Conservation (phyloP, 1,284 basidiomycete genomes). For the Singerocomus inundabilis region DNA sequence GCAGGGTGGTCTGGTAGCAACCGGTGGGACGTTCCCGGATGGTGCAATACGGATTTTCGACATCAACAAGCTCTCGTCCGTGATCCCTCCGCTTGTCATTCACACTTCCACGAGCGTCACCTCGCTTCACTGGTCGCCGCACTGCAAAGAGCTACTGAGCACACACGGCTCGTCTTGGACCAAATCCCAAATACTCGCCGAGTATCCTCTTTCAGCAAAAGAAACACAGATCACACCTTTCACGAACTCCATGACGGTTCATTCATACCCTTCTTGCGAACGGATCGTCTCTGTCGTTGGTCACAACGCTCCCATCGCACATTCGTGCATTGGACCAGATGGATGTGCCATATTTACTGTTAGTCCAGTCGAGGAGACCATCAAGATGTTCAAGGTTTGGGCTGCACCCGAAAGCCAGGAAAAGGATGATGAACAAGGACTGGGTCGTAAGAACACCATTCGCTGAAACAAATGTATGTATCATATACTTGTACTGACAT, state of each 20-base stretch:
- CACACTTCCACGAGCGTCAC: conserved; percentile 69
- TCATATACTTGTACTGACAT: conserved; percentile 2
- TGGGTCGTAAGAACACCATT: conserved; percentile 27
- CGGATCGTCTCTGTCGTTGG: conserved; percentile 33
- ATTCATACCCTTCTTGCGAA: conserved; percentile 52
- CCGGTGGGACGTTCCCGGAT: conserved; percentile 73
- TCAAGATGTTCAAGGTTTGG: conserved; percentile 39
- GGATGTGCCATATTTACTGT: conserved; percentile 43
- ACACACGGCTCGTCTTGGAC: conserved; percentile 67
- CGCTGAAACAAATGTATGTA: conserved; percentile 18
- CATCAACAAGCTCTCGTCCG: conserved; percentile 44
- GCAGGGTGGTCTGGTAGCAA: conserved; percentile 81
- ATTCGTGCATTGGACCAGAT: conserved; percentile 36
- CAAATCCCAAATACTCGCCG: conserved; percentile 20
- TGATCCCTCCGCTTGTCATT: conserved; percentile 29
- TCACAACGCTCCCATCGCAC: conserved; percentile 30
- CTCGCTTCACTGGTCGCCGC: conserved; percentile 80
- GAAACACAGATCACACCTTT: conserved; percentile 24
- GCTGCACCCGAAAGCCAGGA: conserved; percentile 19
- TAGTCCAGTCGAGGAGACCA: conserved; percentile 40
- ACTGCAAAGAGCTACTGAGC: conserved; percentile 86
- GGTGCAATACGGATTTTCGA: conserved; percentile 84
- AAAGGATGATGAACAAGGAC: conserved; percentile 24
- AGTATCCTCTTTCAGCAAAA: conserved; percentile 18
- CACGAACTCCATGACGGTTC: conserved; percentile 53